phyloP scores from a whole-genome alignment of 495 filamentous ascomycete genomes.

The Chaetomium cochliodes region DNA sequence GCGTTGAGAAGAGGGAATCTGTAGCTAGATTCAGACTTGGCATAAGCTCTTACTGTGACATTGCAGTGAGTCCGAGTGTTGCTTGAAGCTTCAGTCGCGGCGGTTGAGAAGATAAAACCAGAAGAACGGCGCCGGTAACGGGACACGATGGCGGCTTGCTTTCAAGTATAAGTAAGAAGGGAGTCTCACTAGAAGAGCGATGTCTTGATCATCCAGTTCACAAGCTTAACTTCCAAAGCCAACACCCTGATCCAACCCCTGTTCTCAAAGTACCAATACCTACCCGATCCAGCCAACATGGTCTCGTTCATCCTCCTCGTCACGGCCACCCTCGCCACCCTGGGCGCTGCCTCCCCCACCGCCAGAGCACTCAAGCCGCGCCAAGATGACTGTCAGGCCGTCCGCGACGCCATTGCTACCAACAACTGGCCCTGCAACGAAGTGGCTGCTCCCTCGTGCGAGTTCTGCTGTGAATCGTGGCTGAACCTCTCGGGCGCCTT shows the following conservation, averaged over 20 bases:
- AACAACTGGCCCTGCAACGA: constrained; percentile 4
- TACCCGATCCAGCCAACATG: constrained; percentile 1
- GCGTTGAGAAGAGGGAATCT: background rate
- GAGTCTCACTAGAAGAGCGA: background rate
- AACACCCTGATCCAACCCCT: background rate
- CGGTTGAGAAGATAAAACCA: background rate
- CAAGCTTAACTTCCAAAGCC: background rate
- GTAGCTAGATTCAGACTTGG: background rate
- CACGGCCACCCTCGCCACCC: constrained; percentile 24
- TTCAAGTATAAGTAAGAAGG: background rate
- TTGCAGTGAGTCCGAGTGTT: background rate
- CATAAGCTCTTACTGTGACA: background rate
- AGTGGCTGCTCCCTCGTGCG: background rate
- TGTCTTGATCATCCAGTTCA: background rate
- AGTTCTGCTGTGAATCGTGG: constrained; percentile 2
- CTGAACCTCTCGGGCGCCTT: background rate
- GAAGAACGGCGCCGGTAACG: background rate
- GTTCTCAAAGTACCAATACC: background rate
- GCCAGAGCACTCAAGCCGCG: background rate
- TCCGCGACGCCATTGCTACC: background rate
- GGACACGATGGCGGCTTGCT: background rate
- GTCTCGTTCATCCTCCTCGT: constrained; percentile 10
- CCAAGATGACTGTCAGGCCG: background rate
- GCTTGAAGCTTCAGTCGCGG: background rate
- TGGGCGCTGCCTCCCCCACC: background rate